Conservation (phyloP, 768 basidiomycete species). For the Crepidotus variabilis region DNA sequence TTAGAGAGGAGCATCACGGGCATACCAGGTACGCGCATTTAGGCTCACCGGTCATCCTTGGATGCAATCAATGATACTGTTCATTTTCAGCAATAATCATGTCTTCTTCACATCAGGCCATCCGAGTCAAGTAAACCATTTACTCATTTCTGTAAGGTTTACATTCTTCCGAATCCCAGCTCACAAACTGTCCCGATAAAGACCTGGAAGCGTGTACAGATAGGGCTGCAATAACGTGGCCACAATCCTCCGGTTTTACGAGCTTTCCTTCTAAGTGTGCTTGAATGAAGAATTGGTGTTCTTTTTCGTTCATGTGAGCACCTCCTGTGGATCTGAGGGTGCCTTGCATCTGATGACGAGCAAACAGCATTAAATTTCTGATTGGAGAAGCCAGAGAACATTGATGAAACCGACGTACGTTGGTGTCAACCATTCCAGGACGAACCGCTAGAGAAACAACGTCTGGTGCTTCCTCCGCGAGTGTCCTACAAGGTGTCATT, state of each 20-base stretch:
- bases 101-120: not conserved
- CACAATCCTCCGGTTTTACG: conserved; percentile 69
- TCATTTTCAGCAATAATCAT: not conserved
- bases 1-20: not conserved
- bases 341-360: conserved; percentile 66
- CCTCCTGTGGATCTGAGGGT: conserved; percentile 47
- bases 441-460: conserved; percentile 74
- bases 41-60: not conserved
- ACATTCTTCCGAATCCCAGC: conserved; percentile 75
- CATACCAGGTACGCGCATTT: not conserved
- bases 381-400: not conserved
- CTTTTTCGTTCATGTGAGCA: conserved; percentile 48
- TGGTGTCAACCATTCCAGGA: conserved; percentile 86
- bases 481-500: conserved; percentile 47
- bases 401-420: conserved; percentile 39
- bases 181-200: conserved; percentile 75
- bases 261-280: conserved; percentile 64
- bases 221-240: conserved; percentile 75
- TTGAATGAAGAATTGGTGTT: conserved; percentile 55
- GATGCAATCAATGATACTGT: not conserved
- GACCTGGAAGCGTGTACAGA: conserved; percentile 59
- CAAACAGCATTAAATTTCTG: not conserved
- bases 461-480: conserved; percentile 80
- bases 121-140: not conserved
- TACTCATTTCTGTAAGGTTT: conserved; percentile 41